Base-by-base conservation (phyloP, 2,329 filamentous ascomycete genomes). In the Fusarium chaquense region DNA sequence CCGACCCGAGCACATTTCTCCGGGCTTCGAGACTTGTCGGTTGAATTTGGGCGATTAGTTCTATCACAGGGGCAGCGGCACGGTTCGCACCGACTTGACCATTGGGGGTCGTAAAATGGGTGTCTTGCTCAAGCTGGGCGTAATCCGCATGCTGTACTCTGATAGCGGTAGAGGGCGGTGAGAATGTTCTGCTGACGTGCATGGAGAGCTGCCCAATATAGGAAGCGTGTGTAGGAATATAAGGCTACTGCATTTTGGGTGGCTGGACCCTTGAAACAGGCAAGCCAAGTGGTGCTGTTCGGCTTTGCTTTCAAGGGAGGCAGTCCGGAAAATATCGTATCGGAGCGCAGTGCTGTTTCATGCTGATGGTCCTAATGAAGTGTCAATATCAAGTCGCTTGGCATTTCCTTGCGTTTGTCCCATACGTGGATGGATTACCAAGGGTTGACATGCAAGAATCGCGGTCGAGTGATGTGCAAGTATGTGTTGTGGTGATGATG, bases 101-200 rank as follows among this genome's bases (percentile, higher is more conserved):
- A 49, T 20, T 50, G 51, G 20, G 50, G 32, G 43, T 36, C 38
- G 41, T 24, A 15, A 28, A 33, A 56, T 55, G 46, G 28, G 41
- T 44, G 55, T 64, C 45, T 38, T 63, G 46, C 33, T 61, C 28
- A 35, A 45, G 18, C 54, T 60, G 46, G 49, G 49, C 65, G 41
- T 43, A 70, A 67, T 55, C 47, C 45, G 53, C 49, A 69, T 55
- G 44, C 44, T 70, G 41, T 33, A 24, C 46, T 57, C 38, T 44
- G 45, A 54, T 50, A 32, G 58, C 36, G 49, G 47, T 49, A 56
- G 49, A 70, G 67, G 51, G 67, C 67, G 67, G 67, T 68, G 67
- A 69, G 59, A 57, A 46, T 53, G 51, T 50, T 64, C 58, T 68
- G 67, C 67, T 70, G 67, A 71, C 51, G 40, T 70, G 67, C 67